phyloP scores from a whole-genome alignment of 2,329 filamentous ascomycete genomes.

The Berkeleyomyces rouxiae region DNA sequence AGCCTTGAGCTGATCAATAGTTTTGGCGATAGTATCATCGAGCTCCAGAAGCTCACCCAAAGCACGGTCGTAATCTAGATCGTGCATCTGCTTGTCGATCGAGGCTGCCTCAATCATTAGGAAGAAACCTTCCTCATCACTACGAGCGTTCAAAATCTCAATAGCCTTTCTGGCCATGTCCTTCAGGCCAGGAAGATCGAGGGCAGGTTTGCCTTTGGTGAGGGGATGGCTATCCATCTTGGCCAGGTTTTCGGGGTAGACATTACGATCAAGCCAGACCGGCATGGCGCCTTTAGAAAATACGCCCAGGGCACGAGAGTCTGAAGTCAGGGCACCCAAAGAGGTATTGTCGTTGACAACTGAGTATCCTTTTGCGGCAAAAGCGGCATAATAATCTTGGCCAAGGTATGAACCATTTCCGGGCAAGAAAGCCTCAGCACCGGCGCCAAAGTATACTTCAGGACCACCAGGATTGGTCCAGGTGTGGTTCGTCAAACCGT shows the following conservation, averaged over 20 bases:
- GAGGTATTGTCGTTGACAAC: slow-evolving; percentile 60
- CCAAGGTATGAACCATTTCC: slow-evolving; percentile 47
- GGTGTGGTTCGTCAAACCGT: slow-evolving; percentile 62
- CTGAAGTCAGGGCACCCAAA: slow-evolving; percentile 39
- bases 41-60: slow-evolving; percentile 73
- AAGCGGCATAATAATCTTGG: slow-evolving; percentile 66
- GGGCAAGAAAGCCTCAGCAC: slow-evolving; percentile 64
- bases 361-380: slow-evolving; percentile 54
- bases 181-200: slow-evolving; percentile 67
- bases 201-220: slow-evolving; percentile 45
- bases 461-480: slow-evolving; percentile 62
- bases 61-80: slow-evolving; percentile 69
- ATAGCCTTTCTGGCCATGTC: slow-evolving; percentile 83
- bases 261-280: slow-evolving; percentile 74
- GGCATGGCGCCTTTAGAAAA: slow-evolving; percentile 62
- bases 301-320: slow-evolving; percentile 54
- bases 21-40: slow-evolving; percentile 66
- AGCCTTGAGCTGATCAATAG: slow-evolving; percentile 49
- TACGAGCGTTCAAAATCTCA: slow-evolving; percentile 53
- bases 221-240: slow-evolving; percentile 50
- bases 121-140: slow-evolving; percentile 61
- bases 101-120: slow-evolving; percentile 75
- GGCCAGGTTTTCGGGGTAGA: slow-evolving; percentile 56
- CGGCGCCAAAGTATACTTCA: slow-evolving; percentile 69
- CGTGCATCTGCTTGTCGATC: slow-evolving; percentile 83